These are phyloP conservation scores for Alnus glutinosa DNA, from an alignment of 306 rosid species.

Conservation along the genomic window DNA sequence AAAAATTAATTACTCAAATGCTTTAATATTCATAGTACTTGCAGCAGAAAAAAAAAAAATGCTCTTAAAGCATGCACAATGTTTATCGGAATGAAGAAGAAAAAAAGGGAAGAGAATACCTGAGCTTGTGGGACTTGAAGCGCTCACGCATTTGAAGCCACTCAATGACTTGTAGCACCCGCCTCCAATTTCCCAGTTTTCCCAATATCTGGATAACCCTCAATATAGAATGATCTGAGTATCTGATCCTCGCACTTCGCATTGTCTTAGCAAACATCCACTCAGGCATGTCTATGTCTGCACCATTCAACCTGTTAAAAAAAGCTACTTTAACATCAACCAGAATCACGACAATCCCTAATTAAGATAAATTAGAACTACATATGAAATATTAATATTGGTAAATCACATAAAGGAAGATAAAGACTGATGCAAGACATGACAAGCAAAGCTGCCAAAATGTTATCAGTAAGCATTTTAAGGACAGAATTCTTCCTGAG, in stretches of 20 bases:
- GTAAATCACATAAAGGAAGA: slow-evolving; percentile 12
- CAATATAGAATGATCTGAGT: slow-evolving; percentile 75
- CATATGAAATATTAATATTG: slow-evolving; percentile 20
- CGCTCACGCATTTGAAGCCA: slow-evolving; percentile 95
- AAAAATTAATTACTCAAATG: neutral
- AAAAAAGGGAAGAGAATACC: slow-evolving; percentile 40
- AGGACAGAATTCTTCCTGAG: slow-evolving; percentile 4
- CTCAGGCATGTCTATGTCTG: slow-evolving; percentile 79
- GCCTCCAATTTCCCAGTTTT: slow-evolving; percentile 84
- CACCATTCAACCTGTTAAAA: slow-evolving; percentile 85
- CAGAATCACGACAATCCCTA: slow-evolving; percentile 20
- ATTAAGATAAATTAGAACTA: slow-evolving; percentile 17
- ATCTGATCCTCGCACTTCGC: slow-evolving; percentile 84
- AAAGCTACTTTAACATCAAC: slow-evolving; percentile 30
- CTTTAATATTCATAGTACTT: neutral
- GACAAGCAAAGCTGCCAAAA: slow-evolving; percentile 16
- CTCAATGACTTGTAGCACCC: slow-evolving; percentile 87
- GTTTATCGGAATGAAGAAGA: no score
- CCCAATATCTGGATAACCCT: slow-evolving; percentile 84
- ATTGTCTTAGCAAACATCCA: slow-evolving; percentile 90
- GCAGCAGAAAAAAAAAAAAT: slow-evolving; percentile 5
- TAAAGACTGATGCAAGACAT: slow-evolving; percentile 5
- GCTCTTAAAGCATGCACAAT: neutral
- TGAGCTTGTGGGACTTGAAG: slow-evolving; percentile 71
- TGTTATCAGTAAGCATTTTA: slow-evolving; percentile 18